Conservation (phyloP, 2,329 filamentous ascomycete species). For the Aspergillus fumigatiaffinis region DNA sequence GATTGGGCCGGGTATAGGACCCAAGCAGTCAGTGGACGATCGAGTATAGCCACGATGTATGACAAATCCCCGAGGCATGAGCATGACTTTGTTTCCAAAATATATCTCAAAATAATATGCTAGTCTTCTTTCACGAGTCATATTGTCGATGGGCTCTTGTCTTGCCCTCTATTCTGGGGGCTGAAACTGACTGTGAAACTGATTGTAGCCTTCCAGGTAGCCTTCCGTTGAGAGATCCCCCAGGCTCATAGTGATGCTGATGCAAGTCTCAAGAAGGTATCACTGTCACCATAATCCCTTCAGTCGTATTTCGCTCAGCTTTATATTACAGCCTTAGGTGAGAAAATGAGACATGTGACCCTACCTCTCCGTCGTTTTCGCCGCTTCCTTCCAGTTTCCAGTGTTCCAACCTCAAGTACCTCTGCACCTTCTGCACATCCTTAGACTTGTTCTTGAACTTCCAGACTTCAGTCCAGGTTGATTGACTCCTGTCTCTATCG, state of each 20-base stretch:
- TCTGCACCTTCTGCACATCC: background rate
- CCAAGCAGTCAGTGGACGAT: background rate
- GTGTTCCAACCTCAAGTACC: background rate
- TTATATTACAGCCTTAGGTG: background rate
- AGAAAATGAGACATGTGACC: background rate
- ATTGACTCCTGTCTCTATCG: too few species aligned
- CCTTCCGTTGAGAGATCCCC: background rate
- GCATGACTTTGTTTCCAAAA: background rate
- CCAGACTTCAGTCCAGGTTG: too few species aligned
- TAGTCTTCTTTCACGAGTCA: background rate
- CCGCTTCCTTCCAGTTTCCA: background rate
- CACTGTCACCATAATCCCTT: background rate
- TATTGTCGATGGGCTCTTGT: background rate
- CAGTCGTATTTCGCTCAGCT: background rate
- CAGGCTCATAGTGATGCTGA: background rate
- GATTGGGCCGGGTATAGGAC: background rate
- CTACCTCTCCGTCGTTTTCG: background rate
- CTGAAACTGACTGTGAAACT: background rate
- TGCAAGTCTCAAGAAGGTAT: background rate
- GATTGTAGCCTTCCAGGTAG: background rate
- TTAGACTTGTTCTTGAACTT: background rate
- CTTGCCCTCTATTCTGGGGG: background rate
- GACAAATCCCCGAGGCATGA: background rate
- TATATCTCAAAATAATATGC: background rate
- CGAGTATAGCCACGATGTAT: background rate